Evolutionary conservation across 1,284 basidiomycete genomes (phyloP), one percentile per base, ranked within the genome.

Genomic region (Irpex sp.): DNA sequence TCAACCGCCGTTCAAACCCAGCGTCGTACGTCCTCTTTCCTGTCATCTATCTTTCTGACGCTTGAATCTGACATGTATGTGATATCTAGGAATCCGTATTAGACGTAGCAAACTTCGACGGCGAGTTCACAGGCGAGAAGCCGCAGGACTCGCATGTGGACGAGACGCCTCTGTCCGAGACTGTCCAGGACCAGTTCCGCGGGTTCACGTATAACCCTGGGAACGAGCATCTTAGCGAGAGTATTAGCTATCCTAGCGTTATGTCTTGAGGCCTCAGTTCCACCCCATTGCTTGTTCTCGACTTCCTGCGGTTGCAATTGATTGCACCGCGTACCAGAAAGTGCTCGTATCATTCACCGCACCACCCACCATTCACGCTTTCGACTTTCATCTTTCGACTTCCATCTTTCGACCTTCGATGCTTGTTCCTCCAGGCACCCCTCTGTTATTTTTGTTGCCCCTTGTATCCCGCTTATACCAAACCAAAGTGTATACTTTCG

Each of bases 1-100:
- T 59, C 94, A 95, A 68, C 96, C 97, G 6, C 93, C 95, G 3
- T 99, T 98, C 82, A 99, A 99, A 78, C 97, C 97, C 2, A 93
- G 91, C 66, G 96, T 99, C 63, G 91, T 92, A 75, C 73, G 90
- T 68, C 12, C 35, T 16, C 28, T 36, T 33, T 33, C 28, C 28
- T 33, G 5, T 1, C 28, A 33, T 33, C 28, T 33, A 33, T 33
- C 28, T 33, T 33, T 33, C 28, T 3, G 2, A 7, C 28, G 6
- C 5, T 35, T 12, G 18, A 10, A 16, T 16, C 9, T 54, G 12
- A 6, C 12, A 35, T 80, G 53, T 36, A 58, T 21, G 10, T 53
- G 19, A 36, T 9, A 56, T 12, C 52, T 51, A 89, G 87, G 88
- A 91, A 79, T 90, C 87, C 57, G 90, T 90, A 3, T 78, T 91